Base-by-base conservation (phyloP, 2,329 filamentous ascomycete genomes). In the Fusarium globosum region DNA sequence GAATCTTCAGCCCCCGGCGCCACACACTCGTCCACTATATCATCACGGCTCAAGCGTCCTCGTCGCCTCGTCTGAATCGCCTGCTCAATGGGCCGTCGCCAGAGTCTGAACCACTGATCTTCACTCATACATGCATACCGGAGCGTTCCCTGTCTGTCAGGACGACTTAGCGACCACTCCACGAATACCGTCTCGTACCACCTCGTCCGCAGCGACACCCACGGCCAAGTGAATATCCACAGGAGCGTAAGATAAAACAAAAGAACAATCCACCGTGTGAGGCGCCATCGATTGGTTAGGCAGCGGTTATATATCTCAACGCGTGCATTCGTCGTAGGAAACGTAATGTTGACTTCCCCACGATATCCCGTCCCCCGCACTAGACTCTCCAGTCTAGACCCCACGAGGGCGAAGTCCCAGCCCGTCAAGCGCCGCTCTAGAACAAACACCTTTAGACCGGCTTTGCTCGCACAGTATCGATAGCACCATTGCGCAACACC, bases 211-310 rank as follows among this genome's bases (percentile, higher is more conserved):
- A 94, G 86, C 81, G 89, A 91, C 18, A 95, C 85, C 64, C 88
- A 87, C 0, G 93, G 93, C 93, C 93, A 95, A 7, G 88, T 84
- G 74, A 95, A 85, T 64, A 95, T 77, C 86, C 92, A 92, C 18
- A 93, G 80, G 68, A 94, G 89, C 0, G 90, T 90, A 11, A 93
- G 79, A 78, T 89, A 90, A 82, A 91, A 93, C 15, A 93, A 49
- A 85, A 89, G 88, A 46, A 87, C 83, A 49, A 94, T 84, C 90
- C 90, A 94, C 12, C 79, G 80, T 2, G 86, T 91, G 51, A 90
- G 83, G 1, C 93, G 89, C 88, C 91, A 93, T 36, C 85, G 81
- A 78, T 94, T 94, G 68, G 90, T 83, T 57, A 83, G 85, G 73
- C 88, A 89, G 9, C 88, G 85, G 60, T 89, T 93, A 82, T 92